Percentiles rank a stretch among this genome's conserved stretches.
These are phyloP conservation scores for Leccinum subtestaceum DNA, from an alignment of 768 basidiomycete species.

Conservation along the genomic window DNA sequence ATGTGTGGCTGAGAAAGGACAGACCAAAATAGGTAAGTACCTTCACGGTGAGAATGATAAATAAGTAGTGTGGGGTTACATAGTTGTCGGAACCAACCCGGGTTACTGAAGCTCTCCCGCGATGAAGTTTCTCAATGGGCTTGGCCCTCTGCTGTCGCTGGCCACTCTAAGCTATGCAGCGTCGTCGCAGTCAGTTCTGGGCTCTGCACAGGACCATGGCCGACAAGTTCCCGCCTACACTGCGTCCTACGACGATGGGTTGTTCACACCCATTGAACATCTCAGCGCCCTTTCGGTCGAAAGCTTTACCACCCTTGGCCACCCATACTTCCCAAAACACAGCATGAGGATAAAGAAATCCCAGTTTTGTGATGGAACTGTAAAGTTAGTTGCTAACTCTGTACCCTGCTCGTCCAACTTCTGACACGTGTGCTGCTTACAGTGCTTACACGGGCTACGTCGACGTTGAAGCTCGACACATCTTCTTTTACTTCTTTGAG, in stretches of 20 bases:
- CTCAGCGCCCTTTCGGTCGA: slow-evolving; percentile 27
- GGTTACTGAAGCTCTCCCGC: too few relatives aligned
- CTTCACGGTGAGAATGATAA: too few relatives aligned
- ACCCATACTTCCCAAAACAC: slow-evolving; percentile 45
- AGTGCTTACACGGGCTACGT: slow-evolving; percentile 68
- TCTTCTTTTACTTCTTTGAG: slow-evolving; percentile 79
- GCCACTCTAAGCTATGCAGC: slow-evolving; percentile 12
- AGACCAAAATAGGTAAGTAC: neutral
- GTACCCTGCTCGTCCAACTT: neutral
- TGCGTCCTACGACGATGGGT: slow-evolving; percentile 26
- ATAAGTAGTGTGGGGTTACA: too few relatives aligned
- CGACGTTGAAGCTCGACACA: slow-evolving; percentile 59
- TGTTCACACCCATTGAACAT: slow-evolving; percentile 35
- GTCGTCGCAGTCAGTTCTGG: slow-evolving; percentile 20
- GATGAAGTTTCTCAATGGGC: slow-evolving; percentile 10
- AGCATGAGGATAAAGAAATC: slow-evolving; percentile 40
- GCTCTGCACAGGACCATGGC: neutral
- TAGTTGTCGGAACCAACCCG: too few relatives aligned
- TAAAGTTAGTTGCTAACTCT: slow-evolving; percentile 28
- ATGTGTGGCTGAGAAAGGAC: neutral
- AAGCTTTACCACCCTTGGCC: slow-evolving; percentile 38
- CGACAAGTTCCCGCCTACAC: slow-evolving; percentile 1
- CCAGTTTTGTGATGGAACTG: slow-evolving; percentile 40
- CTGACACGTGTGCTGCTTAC: neutral
- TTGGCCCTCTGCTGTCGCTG: slow-evolving; percentile 10